phyloP scores from a whole-genome alignment of 108 stramenopile genomes.

The Nannochloropsis oceanica region DNA sequence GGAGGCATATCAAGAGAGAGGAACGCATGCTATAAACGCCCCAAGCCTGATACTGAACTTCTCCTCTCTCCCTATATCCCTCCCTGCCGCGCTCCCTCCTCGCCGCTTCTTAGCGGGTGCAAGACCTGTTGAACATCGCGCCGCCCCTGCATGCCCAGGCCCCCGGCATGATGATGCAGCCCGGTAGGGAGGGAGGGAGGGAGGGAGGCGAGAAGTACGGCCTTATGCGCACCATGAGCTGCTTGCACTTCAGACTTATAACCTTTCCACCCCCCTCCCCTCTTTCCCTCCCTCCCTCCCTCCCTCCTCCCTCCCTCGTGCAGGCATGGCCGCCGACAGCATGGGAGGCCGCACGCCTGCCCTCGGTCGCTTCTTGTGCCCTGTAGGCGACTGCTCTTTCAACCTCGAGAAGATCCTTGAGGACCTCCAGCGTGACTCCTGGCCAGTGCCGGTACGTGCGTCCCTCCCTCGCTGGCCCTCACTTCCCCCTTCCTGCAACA shows the following conservation, averaged over 20 bases:
- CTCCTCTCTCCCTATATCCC: neutral
- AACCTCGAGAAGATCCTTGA: constrained; percentile 83
- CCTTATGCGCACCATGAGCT: constrained; percentile 7
- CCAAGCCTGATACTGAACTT: neutral
- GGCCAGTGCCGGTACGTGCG: constrained; percentile 74
- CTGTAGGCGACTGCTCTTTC: constrained; percentile 78
- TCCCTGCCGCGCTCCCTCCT: neutral
- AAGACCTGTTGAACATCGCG: neutral
- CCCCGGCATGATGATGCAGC: neutral
- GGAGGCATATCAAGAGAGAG: neutral
- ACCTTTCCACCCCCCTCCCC: no score
- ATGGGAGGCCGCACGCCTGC: constrained; percentile 4
- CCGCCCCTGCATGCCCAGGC: neutral
- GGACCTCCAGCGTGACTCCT: constrained; percentile 87
- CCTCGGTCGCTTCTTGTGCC: constrained; percentile 69
- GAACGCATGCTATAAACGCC: neutral
- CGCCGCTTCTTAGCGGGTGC: neutral
- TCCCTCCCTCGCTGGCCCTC: constrained; percentile 60
- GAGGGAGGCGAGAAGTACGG: neutral
- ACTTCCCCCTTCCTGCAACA: no score
- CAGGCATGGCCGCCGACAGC: neutral
- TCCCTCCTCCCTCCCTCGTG: no score
- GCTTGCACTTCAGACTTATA: no score
- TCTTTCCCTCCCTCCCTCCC: neutral
- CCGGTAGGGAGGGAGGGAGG: neutral